Evolutionary conservation across 164 flowering plant genomes (phyloP), one percentile per base, ranked within the genome.

Genomic region (Warburgia ugandensis): DNA sequence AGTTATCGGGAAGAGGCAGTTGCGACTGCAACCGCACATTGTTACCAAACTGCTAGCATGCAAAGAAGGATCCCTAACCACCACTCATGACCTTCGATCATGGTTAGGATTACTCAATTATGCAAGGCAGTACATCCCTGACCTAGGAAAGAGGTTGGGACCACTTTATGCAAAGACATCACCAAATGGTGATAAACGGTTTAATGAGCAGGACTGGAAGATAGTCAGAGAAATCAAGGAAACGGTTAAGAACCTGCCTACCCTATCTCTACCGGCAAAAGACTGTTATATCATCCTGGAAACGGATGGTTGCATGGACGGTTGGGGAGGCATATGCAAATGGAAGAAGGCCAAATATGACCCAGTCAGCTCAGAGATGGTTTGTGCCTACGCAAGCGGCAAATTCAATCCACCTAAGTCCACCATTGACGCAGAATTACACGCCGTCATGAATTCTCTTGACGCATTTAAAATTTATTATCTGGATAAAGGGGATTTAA

Each of bases 271-370:
- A 1, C 48, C 58, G 13, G 38, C 45, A 22, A 6, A 11, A 22
- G 7, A 31, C 5, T 33, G 14, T 5, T 9, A 26, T 2, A 52
- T 52, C 7, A 21, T 25, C 2, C 6, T 48, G 4, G 52, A 48
- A 48, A 48, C 37, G 4, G 52, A 48, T 17, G 52, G 52, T 17
- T 48, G 52, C 17, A 48, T 48, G 52, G 52, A 48, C 17, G 52
- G 38, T 29, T 48, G 52, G 52, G 52, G 52, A 28, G 50, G 50
- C 3, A 25, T 46, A 5, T 46, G 50, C 50, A 46, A 46, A 46
- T 46, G 50, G 50, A 27, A 21, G 10, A 8, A 2, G 11, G 4
- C 2, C 14, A 22, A 7, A 2, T 7, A 26, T 3, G 32, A 37
- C 13, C 32, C 3, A 39, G 39, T 23, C 20, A 19, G 6, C 12